Percentiles rank a stretch among this genome's conserved stretches.
Conservation (phyloP, 176 grass and related monocot genomes). For the Musa schizocarpa region DNA sequence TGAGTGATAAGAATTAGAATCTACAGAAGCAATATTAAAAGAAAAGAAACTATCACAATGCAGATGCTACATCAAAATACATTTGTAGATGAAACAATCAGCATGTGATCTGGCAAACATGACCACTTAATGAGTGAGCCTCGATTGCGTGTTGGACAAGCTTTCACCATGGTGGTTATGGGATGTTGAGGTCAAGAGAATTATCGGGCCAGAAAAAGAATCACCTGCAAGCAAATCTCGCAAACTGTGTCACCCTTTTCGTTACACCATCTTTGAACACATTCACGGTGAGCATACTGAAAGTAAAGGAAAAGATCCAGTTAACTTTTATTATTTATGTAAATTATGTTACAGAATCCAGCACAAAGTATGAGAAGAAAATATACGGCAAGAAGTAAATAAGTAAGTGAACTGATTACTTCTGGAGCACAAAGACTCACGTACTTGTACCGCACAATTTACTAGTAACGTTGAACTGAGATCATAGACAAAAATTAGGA, state of each 20-base stretch:
- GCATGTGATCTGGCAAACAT: not conserved
- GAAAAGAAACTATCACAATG: not conserved
- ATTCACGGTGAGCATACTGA: constrained; percentile 80
- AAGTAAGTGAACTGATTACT: not conserved
- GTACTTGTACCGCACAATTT: no score
- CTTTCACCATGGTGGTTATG: no score
- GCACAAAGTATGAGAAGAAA: constrained; percentile 5
- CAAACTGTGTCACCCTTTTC: constrained; percentile 83
- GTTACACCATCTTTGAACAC: constrained; percentile 85
- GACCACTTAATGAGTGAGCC: not conserved
- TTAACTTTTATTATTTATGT: not conserved
- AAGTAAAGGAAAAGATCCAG: constrained; percentile 16
- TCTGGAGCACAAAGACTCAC: not conserved
- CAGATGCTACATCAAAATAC: not conserved
- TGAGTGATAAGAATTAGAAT: not conserved
- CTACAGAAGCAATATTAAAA: not conserved
- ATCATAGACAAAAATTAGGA: no score
- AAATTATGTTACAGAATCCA: not conserved
- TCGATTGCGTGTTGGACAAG: no score
- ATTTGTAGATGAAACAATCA: not conserved
- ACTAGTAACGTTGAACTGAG: no score
- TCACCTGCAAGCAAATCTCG: constrained; percentile 93
- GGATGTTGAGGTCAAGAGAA: not conserved
- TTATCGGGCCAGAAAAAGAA: not conserved
- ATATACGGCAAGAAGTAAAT: not conserved